A percentile compares a stretch with the other conserved stretches of the same genome.
These are phyloP conservation scores for Quercus phellos DNA, from an alignment of 331 rosid species.

Conservation along the genomic window DNA sequence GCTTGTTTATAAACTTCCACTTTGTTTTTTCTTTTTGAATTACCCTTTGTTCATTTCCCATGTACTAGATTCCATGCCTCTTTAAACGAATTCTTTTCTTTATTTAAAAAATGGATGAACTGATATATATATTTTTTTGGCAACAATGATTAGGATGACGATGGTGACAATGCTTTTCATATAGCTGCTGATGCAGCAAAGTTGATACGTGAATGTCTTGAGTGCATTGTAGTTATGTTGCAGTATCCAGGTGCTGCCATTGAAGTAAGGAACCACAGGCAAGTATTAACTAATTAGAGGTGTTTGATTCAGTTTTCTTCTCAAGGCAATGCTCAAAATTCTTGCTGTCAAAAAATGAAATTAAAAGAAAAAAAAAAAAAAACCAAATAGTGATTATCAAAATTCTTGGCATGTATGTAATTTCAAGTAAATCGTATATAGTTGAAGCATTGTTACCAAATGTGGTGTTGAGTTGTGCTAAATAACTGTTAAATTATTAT, in stretches of 20 bases:
- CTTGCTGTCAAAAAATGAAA: neutral
- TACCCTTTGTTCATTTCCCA: too few relatives aligned
- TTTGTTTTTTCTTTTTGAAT: too few relatives aligned
- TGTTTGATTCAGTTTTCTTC: constrained; percentile 6
- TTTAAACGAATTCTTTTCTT: neutral
- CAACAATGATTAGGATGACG: constrained; percentile 63
- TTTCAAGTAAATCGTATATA: constrained; percentile 6
- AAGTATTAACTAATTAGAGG: constrained; percentile 22
- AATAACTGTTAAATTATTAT: neutral
- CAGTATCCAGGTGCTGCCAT: constrained; percentile 77
- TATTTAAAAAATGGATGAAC: neutral
- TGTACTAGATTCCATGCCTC: too few relatives aligned
- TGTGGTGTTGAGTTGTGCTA: neutral
- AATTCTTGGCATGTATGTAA: neutral
- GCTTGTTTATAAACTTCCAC: neutral
- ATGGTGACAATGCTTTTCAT: constrained; percentile 94
- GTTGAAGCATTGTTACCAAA: constrained; percentile 2
- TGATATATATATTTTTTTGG: neutral
- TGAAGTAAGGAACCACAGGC: constrained; percentile 93
- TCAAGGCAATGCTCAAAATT: neutral
- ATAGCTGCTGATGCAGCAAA: constrained; percentile 94
- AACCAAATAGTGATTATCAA: neutral
- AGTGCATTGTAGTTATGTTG: constrained; percentile 90
- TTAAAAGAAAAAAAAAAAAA: too few relatives aligned
- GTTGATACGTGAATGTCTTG: constrained; percentile 93